Evolutionary conservation across 257 asterid genomes (phyloP).

Genomic region (Jacaranda copaia): DNA sequence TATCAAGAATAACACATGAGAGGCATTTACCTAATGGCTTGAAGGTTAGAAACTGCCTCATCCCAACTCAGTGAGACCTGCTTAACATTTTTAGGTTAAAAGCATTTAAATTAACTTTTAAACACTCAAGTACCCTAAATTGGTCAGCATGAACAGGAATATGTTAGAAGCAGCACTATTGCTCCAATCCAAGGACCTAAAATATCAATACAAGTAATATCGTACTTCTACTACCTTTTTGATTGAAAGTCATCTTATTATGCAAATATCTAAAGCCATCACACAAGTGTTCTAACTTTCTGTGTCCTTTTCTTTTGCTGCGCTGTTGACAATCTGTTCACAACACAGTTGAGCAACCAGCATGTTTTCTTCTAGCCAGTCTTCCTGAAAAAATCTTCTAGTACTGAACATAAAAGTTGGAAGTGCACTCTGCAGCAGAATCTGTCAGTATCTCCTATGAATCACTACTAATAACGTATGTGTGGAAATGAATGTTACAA

Average conservation of each 20-base stretch:
- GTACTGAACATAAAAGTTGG: background rate
- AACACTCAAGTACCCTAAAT: background rate
- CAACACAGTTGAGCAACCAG: background rate
- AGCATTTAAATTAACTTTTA: background rate
- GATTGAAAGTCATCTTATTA: background rate
- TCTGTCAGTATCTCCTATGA: background rate
- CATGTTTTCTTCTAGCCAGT: background rate
- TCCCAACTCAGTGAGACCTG: background rate
- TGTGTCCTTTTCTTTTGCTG: background rate
- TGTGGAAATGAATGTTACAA: background rate
- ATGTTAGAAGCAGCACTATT: background rate
- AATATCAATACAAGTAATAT: background rate
- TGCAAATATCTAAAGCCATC: slow-evolving; percentile 7
- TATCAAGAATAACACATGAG: background rate
- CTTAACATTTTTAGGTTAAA: background rate
- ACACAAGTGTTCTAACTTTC: background rate
- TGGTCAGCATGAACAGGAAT: background rate
- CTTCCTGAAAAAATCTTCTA: background rate
- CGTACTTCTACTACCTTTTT: background rate
- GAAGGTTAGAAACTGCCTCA: background rate
- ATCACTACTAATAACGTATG: background rate
- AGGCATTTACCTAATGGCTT: background rate
- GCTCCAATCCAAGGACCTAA: slow-evolving; percentile 10
- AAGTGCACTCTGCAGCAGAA: background rate
- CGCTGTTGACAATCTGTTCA: background rate